phyloP scores from a whole-genome alignment of 1,139 yeast species.

The Taphrina wiesneri region DNA sequence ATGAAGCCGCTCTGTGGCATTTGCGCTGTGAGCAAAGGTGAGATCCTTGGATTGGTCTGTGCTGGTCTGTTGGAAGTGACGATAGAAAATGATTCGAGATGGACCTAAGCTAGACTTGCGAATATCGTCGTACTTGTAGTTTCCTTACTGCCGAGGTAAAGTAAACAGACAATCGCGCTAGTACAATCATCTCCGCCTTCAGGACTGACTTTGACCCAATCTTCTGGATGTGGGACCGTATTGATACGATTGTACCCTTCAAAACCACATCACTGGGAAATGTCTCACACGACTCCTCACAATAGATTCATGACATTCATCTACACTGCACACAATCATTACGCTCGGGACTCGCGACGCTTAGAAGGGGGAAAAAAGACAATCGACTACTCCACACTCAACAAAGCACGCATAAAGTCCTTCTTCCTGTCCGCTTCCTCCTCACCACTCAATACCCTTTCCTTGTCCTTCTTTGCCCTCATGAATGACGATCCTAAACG shows the following conservation, averaged over 20 bases:
- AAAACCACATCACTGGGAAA: neutral
- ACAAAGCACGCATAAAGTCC: constrained; percentile 1
- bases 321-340: neutral
- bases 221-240: neutral
- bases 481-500: neutral
- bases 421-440: neutral
- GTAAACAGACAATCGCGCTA: neutral
- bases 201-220: neutral
- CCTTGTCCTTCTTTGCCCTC: neutral
- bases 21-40: neutral
- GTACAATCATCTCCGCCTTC: neutral
- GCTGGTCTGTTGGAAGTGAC: neutral
- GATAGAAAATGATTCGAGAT: too few relatives aligned
- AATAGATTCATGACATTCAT: neutral
- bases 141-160: neutral
- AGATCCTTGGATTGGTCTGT: too few relatives aligned
- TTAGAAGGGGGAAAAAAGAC: neutral
- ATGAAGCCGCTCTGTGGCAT: neutral
- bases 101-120: neutral
- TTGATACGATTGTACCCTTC: neutral
- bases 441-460: neutral
- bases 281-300: neutral
- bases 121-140: neutral
- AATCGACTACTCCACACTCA: neutral
- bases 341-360: neutral